Evolutionary conservation across 768 basidiomycete species (phyloP), one percentile per base, ranked within the genome.

Genomic region (Phylloporus rhodoxanthus): DNA sequence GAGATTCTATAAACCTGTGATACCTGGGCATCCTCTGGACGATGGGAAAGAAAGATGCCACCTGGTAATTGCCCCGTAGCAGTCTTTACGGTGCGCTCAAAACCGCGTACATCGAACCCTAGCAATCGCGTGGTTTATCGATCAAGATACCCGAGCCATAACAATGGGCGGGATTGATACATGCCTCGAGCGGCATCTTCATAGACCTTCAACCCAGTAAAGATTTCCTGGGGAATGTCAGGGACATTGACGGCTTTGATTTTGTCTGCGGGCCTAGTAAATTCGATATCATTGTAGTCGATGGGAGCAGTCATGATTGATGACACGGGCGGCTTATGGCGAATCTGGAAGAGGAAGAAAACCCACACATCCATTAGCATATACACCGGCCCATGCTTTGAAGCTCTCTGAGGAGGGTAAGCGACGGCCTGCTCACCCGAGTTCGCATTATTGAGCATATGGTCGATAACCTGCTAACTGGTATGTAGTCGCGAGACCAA

Each of bases 21-120:
- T 40, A 74, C 69, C 29, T 71, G 72, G 8, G 68, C 66, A 51
- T 70, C 63, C 30, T 60, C 61, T n/a, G 72, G 72, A 17, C 72
- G 64, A 55, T 75, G 73, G 19, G 60, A 53, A 30, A 73, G 55
- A 48, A 74, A 64, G 30, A 72, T 53, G 9, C 64, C 53, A 23
- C 55, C 57, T 34, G 46, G 52, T 0, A 46, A 45, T 21, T 58
- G 45, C 17, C 57, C 53, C 6, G 29, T 39, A 1, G 41, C 19
- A 29, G 51, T 57, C 43, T 51, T 53, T 30, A 50, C 47, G 10
- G 50, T 53, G 39, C 55, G 56, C 41, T 66, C 68, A 25, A 68
- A 70, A 10, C 58, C 69, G 28, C 37, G 20, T 43, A 64, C 10
- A 36, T 13, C 49, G 28, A 70, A 68, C 4, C 68, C 67, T 68